Conservation (phyloP, 129 eudicot genomes). For the Centrapalus pauciflorus region DNA sequence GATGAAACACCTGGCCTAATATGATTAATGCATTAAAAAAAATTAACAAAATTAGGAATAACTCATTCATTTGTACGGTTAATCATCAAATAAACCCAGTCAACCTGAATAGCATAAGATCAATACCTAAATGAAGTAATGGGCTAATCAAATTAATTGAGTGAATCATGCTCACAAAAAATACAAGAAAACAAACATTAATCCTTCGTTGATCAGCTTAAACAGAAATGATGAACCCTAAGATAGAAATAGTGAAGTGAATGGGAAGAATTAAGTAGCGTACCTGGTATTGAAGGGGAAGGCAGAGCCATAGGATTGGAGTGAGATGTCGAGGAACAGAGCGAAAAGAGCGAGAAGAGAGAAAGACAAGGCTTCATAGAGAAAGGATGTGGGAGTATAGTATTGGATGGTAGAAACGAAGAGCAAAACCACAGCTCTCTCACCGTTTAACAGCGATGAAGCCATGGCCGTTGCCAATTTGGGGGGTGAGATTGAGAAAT, state of each 20-base stretch:
- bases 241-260: neutral
- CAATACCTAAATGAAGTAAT: neutral
- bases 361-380: slow-evolving; percentile 48
- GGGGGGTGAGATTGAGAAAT: slow-evolving; percentile 9
- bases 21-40: neutral
- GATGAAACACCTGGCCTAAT: slow-evolving; percentile 89
- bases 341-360: slow-evolving; percentile 46
- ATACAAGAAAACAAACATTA: neutral
- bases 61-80: slow-evolving; percentile 6
- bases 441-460: slow-evolving; percentile 75
- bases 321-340: slow-evolving; percentile 63
- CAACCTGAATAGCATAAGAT: neutral
- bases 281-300: slow-evolving; percentile 55
- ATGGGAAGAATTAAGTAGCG: slow-evolving; percentile 33
- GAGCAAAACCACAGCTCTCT: slow-evolving; percentile 79
- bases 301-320: slow-evolving; percentile 37
- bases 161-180: neutral
- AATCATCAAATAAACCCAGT: neutral
- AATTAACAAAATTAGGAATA: neutral
- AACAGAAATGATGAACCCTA: slow-evolving; percentile 2
- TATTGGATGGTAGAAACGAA: slow-evolving; percentile 42
- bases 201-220: neutral
- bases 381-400: slow-evolving; percentile 39
- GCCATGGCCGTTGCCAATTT: slow-evolving; percentile 36
- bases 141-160: neutral